Evolutionary conservation across 495 filamentous ascomycete genomes (phyloP), one percentile per base, ranked within the genome.

Genomic region (Chaetomium cochliodes): DNA sequence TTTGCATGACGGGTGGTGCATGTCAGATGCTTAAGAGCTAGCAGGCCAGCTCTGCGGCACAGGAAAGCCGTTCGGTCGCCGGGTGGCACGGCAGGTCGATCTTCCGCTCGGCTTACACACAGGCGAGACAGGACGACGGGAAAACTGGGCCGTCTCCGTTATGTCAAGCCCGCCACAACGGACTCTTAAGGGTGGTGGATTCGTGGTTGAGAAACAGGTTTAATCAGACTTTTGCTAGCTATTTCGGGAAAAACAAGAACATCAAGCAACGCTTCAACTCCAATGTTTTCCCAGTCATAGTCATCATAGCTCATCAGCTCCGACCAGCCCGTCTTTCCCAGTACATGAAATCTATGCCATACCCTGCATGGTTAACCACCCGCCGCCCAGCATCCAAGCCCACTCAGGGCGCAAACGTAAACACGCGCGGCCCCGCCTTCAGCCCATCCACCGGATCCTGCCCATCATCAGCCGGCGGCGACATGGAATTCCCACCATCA

Each of bases 361-460:
- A 30, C 18, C 15, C 15, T 4, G 41, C 41, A 44, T 37, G 33
- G 33, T 11, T 1, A 8, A 8, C 33, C 1, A 12, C 8, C 33
- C 33, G 33, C 11, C 5, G 33, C 7, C 44, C n/a, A 9, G 5
- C 44, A 4, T n/a, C 22, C 22, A 15, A 2, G 3, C 23, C 7
- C 22, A 51, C 20, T 55, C 53, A 55, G 2, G 53, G 53, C 53
- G 53, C 28, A 56, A 56, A 56, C 8, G 53, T 56, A 56, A 56
- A 56, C 22, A 56, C 20, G 2, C 53, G 53, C 2, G 28, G 53
- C 1, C 53, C 53, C 9, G 16, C 18, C 18, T 56, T 56, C 30
- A 56, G 4, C 0, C 53, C 33, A 13, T 56, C 53, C 0, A 39
- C 20, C 8, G 53, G 53, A 39, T 56, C 53, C 53, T 56, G 53